Conservation (phyloP, 1,139 yeast species). For the Yamadazyma siamensis region DNA sequence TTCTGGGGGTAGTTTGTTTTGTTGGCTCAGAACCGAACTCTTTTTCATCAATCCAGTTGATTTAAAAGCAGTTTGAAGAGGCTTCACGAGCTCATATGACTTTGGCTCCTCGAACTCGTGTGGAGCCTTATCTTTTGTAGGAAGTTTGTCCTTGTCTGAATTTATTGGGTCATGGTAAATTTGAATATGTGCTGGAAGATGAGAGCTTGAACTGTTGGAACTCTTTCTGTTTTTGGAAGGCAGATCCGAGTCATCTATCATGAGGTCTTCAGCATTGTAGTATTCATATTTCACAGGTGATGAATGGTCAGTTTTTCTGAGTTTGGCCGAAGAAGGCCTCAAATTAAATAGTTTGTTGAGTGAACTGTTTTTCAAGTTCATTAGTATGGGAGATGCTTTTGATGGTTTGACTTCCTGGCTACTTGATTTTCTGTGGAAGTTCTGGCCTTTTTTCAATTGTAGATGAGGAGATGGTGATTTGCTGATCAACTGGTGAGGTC, state of each 20-base stretch:
- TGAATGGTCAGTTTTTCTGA: slow-evolving; percentile 16
- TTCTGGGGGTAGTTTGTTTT: slow-evolving; percentile 58
- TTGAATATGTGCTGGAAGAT: neutral
- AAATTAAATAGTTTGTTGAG: slow-evolving; percentile 12
- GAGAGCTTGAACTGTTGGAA: slow-evolving; percentile 17
- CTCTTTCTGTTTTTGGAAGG: slow-evolving; percentile 35
- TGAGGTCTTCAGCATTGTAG: slow-evolving; percentile 29
- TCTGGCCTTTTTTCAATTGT: slow-evolving; percentile 2
- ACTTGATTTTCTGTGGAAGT: slow-evolving; percentile 6
- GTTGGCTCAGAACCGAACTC: slow-evolving; percentile 33
- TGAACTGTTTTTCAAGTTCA: slow-evolving; percentile 5
- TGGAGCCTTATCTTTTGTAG: too few species aligned
- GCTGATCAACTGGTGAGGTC: slow-evolving; percentile 46
- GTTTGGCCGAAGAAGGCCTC: slow-evolving; percentile 18
- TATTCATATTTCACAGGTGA: slow-evolving; percentile 23
- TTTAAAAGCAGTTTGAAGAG: slow-evolving; percentile 80
- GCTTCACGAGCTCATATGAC: slow-evolving; percentile 71
- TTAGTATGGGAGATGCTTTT: slow-evolving; percentile 7
- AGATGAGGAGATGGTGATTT: slow-evolving; percentile 42
- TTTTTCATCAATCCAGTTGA: slow-evolving; percentile 75
- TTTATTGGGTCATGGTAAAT: neutral
- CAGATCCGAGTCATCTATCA: slow-evolving; percentile 18
- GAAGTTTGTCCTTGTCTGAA: slow-evolving; percentile 28
- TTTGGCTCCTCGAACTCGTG: slow-evolving; percentile 30
- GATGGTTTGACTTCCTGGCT: slow-evolving; percentile 4